phyloP scores from a whole-genome alignment of 2,329 filamentous ascomycete species.

The Ophiosphaerella korrae region DNA sequence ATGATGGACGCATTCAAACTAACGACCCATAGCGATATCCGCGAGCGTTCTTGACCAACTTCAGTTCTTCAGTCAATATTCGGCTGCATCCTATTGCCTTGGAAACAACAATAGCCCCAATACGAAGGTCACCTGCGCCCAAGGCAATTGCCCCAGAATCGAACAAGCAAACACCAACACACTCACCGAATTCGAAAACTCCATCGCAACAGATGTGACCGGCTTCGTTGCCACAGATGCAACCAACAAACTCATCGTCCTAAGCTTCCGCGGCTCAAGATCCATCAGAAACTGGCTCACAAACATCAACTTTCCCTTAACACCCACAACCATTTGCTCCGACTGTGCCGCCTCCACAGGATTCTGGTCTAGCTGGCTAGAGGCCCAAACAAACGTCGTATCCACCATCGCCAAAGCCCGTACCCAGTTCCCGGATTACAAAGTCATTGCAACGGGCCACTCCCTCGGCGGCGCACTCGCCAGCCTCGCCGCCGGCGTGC shows the following conservation, averaged over 20 bases:
- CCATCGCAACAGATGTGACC: conserved; percentile 49
- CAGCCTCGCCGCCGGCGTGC: conserved; percentile 62
- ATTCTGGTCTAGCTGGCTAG: conserved; percentile 64
- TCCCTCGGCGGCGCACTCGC: conserved; percentile 71
- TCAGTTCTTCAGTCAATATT: conserved; percentile 57
- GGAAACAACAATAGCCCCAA: conserved; percentile 54
- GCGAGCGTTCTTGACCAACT: conserved; percentile 49
- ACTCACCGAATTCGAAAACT: conserved; percentile 55
- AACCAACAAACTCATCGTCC: conserved; percentile 60
- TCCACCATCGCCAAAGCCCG: conserved; percentile 53
- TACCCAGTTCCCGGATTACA: conserved; percentile 57
- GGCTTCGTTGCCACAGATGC: conserved; percentile 55
- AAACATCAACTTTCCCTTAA: conserved; percentile 55
- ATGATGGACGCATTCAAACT: neutral
- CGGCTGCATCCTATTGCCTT: conserved; percentile 59
- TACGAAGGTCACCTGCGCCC: conserved; percentile 51
- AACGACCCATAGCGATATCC: conserved; percentile 43
- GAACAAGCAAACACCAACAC: conserved; percentile 54
- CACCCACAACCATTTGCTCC: conserved; percentile 48
- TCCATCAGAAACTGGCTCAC: conserved; percentile 67
- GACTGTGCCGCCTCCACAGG: conserved; percentile 62
- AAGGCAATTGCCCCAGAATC: conserved; percentile 56
- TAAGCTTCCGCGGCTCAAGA: conserved; percentile 64
- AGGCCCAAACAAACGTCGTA: conserved; percentile 54
- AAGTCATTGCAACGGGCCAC: conserved; percentile 67